These are phyloP conservation scores for Cystofilobasidium ferigula DNA, from an alignment of 768 basidiomycete species.

Conservation along the genomic window DNA sequence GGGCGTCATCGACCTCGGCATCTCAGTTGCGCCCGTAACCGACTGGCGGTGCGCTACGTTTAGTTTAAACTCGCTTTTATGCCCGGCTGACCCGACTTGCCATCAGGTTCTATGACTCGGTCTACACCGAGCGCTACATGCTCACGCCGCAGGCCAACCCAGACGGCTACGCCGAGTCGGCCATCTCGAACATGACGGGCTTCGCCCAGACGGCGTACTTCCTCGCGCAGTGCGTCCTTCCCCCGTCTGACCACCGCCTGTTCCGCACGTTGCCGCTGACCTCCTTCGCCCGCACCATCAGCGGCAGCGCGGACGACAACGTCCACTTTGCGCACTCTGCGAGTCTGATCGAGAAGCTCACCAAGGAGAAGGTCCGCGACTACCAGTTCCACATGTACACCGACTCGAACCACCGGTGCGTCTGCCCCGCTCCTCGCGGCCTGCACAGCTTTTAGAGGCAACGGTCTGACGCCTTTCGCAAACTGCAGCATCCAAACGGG, in stretches of 20 bases:
- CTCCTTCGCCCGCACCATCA: background rate
- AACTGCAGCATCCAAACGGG: slow-evolving; percentile 57
- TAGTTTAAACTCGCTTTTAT: slow-evolving; percentile 44
- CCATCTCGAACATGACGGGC: slow-evolving; percentile 74
- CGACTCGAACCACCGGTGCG: slow-evolving; percentile 47
- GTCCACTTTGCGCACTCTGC: slow-evolving; percentile 90
- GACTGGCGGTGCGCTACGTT: slow-evolving; percentile 65
- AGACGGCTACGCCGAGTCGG: slow-evolving; percentile 78
- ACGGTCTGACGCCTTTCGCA: too few relatives aligned
- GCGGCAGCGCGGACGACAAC: background rate
- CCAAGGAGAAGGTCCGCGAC: slow-evolving; percentile 56
- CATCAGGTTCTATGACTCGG: slow-evolving; percentile 51
- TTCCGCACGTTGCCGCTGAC: background rate
- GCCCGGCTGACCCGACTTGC: background rate
- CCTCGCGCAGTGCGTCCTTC: slow-evolving; percentile 51
- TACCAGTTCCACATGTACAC: slow-evolving; percentile 88
- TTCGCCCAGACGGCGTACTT: slow-evolving; percentile 71
- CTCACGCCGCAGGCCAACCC: slow-evolving; percentile 64
- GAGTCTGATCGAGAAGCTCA: slow-evolving; percentile 86
- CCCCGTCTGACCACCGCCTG: background rate
- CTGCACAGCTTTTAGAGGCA: too few relatives aligned
- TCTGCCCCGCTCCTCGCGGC: too few relatives aligned
- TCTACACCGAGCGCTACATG: slow-evolving; percentile 98
- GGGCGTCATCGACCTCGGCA: slow-evolving; percentile 69
- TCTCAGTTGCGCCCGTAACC: slow-evolving; percentile 85